These are phyloP conservation scores for Zasmidium cellare DNA, from an alignment of 2,329 filamentous ascomycete species.

Conservation along the genomic window DNA sequence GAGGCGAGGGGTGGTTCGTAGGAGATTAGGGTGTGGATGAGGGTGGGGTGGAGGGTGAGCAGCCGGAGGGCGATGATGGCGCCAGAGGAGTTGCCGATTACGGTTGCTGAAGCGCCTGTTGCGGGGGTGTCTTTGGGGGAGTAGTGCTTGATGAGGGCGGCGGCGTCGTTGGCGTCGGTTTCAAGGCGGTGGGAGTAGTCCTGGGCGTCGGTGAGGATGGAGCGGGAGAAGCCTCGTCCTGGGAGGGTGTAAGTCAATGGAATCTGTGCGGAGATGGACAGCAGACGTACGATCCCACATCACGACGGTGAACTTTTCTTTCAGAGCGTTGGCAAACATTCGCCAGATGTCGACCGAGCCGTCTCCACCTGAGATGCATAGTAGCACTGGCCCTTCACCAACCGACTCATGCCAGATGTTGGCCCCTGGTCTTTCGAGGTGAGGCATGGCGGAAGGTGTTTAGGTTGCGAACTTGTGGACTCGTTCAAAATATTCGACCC, in stretches of 20 bases:
- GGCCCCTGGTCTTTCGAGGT: conserved; percentile 30
- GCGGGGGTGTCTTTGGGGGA: conserved; percentile 10
- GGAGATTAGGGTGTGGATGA: conserved; percentile 9
- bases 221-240: conserved; percentile 24
- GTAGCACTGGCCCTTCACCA: conserved; percentile 33
- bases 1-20: conserved; percentile 20
- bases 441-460: conserved; percentile 4
- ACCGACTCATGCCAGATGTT: conserved; percentile 32
- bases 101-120: too few species aligned
- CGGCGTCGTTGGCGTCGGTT: conserved; percentile 35
- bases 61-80: conserved; percentile 16
- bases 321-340: conserved; percentile 23
- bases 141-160: conserved; percentile 17
- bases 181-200: conserved; percentile 31
- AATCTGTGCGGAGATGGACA: too few species aligned
- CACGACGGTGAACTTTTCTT: conserved; percentile 29
- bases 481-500: too few species aligned
- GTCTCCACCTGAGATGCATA: conserved; percentile 36
- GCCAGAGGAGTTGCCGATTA: conserved; percentile 21
- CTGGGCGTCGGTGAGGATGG: conserved; percentile 15
- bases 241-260: neutral
- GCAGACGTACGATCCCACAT: conserved; percentile 14
- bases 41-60: conserved; percentile 11
- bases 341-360: conserved; percentile 31
- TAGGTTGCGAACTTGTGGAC: too few species aligned